phyloP scores from a whole-genome alignment of 768 basidiomycete species.

The Mycena albidolilacea region DNA sequence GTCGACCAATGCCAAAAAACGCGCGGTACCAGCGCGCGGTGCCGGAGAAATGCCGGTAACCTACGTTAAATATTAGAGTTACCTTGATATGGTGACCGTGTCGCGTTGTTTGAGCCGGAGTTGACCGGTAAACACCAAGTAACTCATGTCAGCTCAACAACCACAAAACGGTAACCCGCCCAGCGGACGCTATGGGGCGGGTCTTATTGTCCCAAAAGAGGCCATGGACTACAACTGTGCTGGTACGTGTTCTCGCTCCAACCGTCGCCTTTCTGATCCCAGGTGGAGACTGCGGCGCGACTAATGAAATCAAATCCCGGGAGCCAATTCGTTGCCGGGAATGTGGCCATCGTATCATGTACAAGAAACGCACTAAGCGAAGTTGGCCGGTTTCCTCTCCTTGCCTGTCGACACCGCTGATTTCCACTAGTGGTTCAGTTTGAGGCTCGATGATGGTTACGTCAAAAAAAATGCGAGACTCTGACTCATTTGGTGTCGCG shows the following conservation, averaged over 20 bases:
- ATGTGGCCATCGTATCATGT: slow-evolving; percentile 99
- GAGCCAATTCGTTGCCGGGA: slow-evolving; percentile 97
- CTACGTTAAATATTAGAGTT: no score
- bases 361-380: slow-evolving; percentile 95
- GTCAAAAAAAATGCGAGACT: not conserved
- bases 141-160: slow-evolving; percentile 19
- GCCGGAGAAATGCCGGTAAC: no score
- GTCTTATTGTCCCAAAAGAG: slow-evolving; percentile 58
- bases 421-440: slow-evolving; percentile 60
- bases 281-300: slow-evolving; percentile 86
- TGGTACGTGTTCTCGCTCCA: slow-evolving; percentile 61
- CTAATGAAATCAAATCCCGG: slow-evolving; percentile 90
- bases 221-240: slow-evolving; percentile 93
- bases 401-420: slow-evolving; percentile 18
- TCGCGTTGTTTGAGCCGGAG: not conserved
- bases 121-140: not conserved
- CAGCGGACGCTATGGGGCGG: slow-evolving; percentile 24
- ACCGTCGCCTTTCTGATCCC: slow-evolving; percentile 24
- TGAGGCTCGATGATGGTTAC: slow-evolving; percentile 75
- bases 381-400: slow-evolving; percentile 68
- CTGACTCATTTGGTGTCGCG: slow-evolving; percentile 38
- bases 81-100: not conserved
- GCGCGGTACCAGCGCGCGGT: not conserved
- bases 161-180: slow-evolving; percentile 25
- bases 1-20: slow-evolving; percentile 5